Evolutionary conservation across 164 flowering plant genomes (phyloP).

Genomic region (Annona cherimola): DNA sequence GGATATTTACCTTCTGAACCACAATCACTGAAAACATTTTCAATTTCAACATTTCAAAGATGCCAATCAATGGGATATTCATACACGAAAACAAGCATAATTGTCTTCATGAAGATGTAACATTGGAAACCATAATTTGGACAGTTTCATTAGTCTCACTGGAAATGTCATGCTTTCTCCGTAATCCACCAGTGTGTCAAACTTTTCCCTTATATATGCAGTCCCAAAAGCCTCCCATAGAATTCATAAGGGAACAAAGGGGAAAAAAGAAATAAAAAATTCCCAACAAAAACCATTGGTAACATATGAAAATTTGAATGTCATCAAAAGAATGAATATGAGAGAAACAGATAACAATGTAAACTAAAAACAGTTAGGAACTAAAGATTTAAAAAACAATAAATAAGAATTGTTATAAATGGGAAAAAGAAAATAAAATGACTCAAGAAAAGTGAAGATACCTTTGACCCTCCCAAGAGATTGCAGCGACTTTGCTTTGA

Average conservation of each 20-base stretch:
- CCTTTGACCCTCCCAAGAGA: slow-evolving; percentile 68
- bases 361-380: neutral
- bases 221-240: too few relatives aligned
- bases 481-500: slow-evolving; percentile 77
- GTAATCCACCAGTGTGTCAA: too few relatives aligned
- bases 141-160: neutral
- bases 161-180: neutral
- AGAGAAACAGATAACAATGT: too few relatives aligned
- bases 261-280: too few relatives aligned
- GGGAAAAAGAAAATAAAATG: neutral
- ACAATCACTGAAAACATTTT: too few relatives aligned
- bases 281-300: neutral
- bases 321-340: neutral
- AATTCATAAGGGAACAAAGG: too few relatives aligned
- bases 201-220: too few relatives aligned
- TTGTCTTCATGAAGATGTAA: too few relatives aligned
- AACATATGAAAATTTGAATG: neutral
- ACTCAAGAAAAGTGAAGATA: slow-evolving; percentile 14
- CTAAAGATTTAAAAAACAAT: neutral
- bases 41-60: too few relatives aligned
- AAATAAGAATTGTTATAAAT: neutral
- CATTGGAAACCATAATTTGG: neutral
- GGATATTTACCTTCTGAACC: too few relatives aligned
- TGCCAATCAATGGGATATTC: too few relatives aligned
- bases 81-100: too few relatives aligned